Evolutionary conservation across 192 early-diverging fungal genomes (phyloP).

Genomic region (Chytriomyces sp.): DNA sequence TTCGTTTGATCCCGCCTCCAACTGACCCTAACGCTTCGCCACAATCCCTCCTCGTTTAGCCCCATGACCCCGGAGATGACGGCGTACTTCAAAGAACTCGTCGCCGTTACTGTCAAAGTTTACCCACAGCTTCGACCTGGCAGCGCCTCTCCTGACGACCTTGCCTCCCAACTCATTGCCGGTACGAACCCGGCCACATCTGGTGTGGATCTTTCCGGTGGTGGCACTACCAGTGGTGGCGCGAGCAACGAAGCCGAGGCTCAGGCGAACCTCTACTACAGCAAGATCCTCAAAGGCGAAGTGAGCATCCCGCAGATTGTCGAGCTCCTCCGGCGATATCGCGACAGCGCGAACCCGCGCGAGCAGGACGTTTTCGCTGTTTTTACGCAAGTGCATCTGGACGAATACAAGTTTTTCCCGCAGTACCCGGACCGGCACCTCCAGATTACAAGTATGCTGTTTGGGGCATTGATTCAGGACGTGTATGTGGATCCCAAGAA

Average conservation of each 20-base stretch:
- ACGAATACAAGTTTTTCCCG: constrained; percentile 93
- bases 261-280: constrained; percentile 73
- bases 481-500: constrained; percentile 79
- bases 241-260: constrained; percentile 67
- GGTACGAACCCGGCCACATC: not conserved
- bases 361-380: constrained; percentile 85
- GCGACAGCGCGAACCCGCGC: constrained; percentile 70
- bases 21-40: constrained; percentile 9
- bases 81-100: constrained; percentile 29
- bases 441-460: constrained; percentile 82
- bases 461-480: constrained; percentile 88
- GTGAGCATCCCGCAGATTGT: constrained; percentile 83
- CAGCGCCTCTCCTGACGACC: not conserved
- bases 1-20: not conserved
- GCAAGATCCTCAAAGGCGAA: constrained; percentile 76
- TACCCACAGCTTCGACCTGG: constrained; percentile 20
- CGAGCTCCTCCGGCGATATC: constrained; percentile 77
- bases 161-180: not conserved
- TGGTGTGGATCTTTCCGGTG: too few species aligned
- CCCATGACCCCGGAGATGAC: constrained; percentile 57
- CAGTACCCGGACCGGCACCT: constrained; percentile 94
- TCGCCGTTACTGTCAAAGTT: constrained; percentile 19
- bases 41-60: constrained; percentile 26
- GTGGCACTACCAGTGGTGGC: not conserved
- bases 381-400: constrained; percentile 92